Evolutionary conservation across 1,284 basidiomycete genomes (phyloP).

Genomic region (Austropuccinia psidii): DNA sequence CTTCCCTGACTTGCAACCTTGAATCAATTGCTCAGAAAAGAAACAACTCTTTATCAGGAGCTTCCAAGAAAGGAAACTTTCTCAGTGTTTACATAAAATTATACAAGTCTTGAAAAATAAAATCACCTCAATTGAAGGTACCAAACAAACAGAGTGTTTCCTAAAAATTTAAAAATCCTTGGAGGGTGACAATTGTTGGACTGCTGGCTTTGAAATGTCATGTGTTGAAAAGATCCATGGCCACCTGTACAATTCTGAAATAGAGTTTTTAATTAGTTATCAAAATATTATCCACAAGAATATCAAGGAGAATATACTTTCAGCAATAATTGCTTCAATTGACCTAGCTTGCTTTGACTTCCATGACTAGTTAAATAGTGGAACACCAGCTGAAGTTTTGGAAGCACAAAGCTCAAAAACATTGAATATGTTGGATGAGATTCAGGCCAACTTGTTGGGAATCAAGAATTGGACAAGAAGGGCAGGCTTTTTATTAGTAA

Average conservation of each 20-base stretch:
- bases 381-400: background rate
- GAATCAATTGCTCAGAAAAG: no score
- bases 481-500: constrained; percentile 8
- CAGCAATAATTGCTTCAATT: background rate
- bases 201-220: background rate
- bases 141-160: background rate
- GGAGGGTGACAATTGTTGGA: constrained; percentile 3
- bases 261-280: background rate
- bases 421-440: background rate
- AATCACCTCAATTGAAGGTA: background rate
- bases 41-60: background rate
- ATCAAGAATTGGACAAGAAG: background rate
- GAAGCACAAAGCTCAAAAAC: background rate
- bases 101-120: background rate
- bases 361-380: background rate
- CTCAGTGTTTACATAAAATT: background rate
- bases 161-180: background rate
- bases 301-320: background rate
- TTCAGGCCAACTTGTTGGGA: background rate
- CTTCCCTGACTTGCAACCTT: no score
- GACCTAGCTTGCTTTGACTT: background rate
- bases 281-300: constrained; percentile 3
- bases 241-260: background rate
- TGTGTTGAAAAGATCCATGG: background rate
- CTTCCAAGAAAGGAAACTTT: background rate